Conservation (phyloP, 345 rosid species). For the Populus ilicifolia region DNA sequence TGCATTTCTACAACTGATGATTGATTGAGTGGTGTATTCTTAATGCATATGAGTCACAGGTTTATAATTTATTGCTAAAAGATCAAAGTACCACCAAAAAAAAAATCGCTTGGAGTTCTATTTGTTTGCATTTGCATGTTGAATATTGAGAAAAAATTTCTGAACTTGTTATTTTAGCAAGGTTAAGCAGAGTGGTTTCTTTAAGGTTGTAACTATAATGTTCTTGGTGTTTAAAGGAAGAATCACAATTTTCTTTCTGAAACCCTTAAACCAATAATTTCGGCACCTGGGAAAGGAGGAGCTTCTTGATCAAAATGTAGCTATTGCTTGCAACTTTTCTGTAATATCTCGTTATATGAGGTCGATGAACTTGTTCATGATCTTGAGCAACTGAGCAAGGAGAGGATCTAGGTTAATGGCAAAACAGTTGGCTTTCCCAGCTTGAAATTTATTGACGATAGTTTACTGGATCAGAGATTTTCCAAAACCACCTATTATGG, state of each 20-base stretch:
- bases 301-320: not conserved
- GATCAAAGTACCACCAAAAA: not conserved
- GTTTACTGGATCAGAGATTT: not conserved
- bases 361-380: not conserved
- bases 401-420: not conserved
- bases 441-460: not conserved
- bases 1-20: not conserved
- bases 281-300: not conserved
- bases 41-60: not conserved
- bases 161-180: not conserved
- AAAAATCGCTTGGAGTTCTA: not conserved
- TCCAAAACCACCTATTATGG: not conserved
- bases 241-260: not conserved
- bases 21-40: conserved; percentile 4
- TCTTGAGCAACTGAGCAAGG: not conserved
- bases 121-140: not conserved
- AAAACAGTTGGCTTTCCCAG: not conserved
- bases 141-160: not conserved
- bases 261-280: not conserved
- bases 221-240: not conserved
- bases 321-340: not conserved
- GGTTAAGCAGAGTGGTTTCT: not conserved
- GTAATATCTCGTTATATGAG: not conserved
- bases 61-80: not conserved
- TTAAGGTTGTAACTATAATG: not conserved